phyloP scores from a whole-genome alignment of 352 stramenopile genomes.

The Phytophthora pseudosyringae region DNA sequence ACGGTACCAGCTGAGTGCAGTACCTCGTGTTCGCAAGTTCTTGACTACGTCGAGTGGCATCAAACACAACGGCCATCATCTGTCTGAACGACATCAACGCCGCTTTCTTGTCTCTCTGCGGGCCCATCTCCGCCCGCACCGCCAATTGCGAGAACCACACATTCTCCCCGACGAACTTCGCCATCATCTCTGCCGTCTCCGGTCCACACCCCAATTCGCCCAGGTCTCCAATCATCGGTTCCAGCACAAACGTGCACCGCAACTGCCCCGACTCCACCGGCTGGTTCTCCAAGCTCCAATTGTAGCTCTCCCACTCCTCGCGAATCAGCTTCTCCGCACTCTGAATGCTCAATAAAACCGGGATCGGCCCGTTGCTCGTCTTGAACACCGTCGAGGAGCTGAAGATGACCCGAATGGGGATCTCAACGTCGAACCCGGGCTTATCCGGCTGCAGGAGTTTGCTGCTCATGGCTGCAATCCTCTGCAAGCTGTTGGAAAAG shows the following conservation, averaged over 20 bases:
- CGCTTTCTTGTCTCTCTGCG: neutral
- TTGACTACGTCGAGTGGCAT: constrained; percentile 20
- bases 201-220: constrained; percentile 7
- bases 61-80: constrained; percentile 24
- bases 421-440: constrained; percentile 20
- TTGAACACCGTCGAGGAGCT: constrained; percentile 9
- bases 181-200: constrained; percentile 24
- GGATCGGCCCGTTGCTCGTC: constrained; percentile 1
- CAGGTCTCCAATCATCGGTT: constrained; percentile 22
- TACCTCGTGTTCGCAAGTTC: constrained; percentile 28
- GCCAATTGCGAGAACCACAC: constrained; percentile 26
- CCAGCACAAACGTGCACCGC: constrained; percentile 26
- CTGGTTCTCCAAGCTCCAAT: constrained; percentile 29
- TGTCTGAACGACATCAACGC: constrained; percentile 19
- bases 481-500: constrained; percentile 13
- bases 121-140: constrained; percentile 2
- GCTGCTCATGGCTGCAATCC: constrained; percentile 13
- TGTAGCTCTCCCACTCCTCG: constrained; percentile 22
- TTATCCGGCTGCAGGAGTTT: neutral
- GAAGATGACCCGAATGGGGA: constrained; percentile 20
- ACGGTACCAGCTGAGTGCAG: neutral
- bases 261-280: constrained; percentile 15
- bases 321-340: constrained; percentile 19
- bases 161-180: constrained; percentile 22
- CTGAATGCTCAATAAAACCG: constrained; percentile 23